Conservation (phyloP, 1,284 basidiomycete species). For the Naganishia liquefaciens region DNA sequence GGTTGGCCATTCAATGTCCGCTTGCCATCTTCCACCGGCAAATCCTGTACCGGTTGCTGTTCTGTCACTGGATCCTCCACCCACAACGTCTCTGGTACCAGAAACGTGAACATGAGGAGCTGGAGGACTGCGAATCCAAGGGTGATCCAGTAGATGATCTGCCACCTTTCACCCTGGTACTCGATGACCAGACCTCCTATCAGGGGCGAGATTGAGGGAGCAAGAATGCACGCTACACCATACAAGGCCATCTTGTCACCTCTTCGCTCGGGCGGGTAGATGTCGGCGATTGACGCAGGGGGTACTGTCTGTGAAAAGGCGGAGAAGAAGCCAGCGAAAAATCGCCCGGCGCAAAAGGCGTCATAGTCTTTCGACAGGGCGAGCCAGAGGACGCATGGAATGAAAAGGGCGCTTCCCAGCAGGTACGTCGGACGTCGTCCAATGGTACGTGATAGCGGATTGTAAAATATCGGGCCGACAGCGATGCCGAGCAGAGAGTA, state of each 20-base stretch:
- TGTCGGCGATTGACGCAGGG: slow-evolving; percentile 41
- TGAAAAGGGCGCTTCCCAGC: slow-evolving; percentile 47
- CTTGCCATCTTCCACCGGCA: slow-evolving; percentile 22
- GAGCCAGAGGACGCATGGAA: slow-evolving; percentile 49
- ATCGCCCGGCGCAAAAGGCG: slow-evolving; percentile 38
- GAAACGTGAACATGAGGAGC: slow-evolving; percentile 41
- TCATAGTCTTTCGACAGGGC: slow-evolving; percentile 39
- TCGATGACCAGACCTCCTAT: slow-evolving; percentile 46
- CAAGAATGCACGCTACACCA: slow-evolving; percentile 39
- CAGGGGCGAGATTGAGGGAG: slow-evolving; percentile 48
- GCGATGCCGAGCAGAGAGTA: slow-evolving; percentile 52
- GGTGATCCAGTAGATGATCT: slow-evolving; percentile 47
- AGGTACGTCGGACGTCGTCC: slow-evolving; percentile 50
- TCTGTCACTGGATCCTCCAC: slow-evolving; percentile 30
- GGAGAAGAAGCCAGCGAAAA: slow-evolving; percentile 39
- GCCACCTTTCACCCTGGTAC: slow-evolving; percentile 35
- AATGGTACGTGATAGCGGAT: slow-evolving; percentile 37
- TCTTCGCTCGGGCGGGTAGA: slow-evolving; percentile 43
- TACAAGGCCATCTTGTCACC: slow-evolving; percentile 49
- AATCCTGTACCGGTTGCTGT: not conserved
- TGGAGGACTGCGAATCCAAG: slow-evolving; percentile 44
- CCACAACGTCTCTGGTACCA: slow-evolving; percentile 52
- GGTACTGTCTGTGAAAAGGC: slow-evolving; percentile 43
- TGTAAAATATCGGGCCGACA: slow-evolving; percentile 48
- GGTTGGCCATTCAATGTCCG: slow-evolving; percentile 22